Base-by-base conservation (phyloP, 768 basidiomycete genomes). In the Russula emetica region DNA sequence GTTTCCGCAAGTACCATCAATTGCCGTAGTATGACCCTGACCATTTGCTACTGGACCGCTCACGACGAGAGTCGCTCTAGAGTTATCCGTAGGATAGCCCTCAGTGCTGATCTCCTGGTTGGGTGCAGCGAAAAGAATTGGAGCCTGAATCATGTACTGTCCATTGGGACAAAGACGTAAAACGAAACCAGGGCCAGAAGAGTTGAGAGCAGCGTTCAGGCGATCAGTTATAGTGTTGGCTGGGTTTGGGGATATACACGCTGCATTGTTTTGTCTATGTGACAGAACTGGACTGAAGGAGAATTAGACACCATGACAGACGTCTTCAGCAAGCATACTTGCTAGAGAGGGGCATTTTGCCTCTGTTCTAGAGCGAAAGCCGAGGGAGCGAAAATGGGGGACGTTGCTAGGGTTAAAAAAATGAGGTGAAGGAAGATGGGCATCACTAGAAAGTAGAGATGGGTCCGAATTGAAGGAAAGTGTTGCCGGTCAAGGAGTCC, bases 21-120 rank as follows among this genome's bases (percentile, higher is more conserved):
- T 79, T 3, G 89, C 92, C 0, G 83, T 87, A 0, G 88, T 85
- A 66, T 92, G 88, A 3, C 87, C 86, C 36, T 77, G 73, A 10
- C 85, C 85, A 69, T 87, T 82, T 16, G 72, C 67, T 0, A 85
- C 81, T 13, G 86, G 79, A 1, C 92, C 92, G 66, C 75, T 75
- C 11, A 94, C 87, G 40, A 86, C 78, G 18, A 94, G 79, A 3
- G 79, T 83, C 6, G 92, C 92, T 63, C 92, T 80, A 11, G 79
- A 77, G 58, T 80, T 76, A 24, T 80, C 89, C 0, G 79, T 83
- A 0, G 92, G 92, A 65, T 92, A 88, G 18, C 89, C 90, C 7
- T 78, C 69, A 0, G 92, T 94, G 67, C 84, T 89, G 53, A 94
- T 92, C 74, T 94, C 92, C 74, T 94, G 87, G 68, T 85, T 78